Base-by-base conservation (phyloP, 306 rosid species). In the Parietaria judaica region DNA sequence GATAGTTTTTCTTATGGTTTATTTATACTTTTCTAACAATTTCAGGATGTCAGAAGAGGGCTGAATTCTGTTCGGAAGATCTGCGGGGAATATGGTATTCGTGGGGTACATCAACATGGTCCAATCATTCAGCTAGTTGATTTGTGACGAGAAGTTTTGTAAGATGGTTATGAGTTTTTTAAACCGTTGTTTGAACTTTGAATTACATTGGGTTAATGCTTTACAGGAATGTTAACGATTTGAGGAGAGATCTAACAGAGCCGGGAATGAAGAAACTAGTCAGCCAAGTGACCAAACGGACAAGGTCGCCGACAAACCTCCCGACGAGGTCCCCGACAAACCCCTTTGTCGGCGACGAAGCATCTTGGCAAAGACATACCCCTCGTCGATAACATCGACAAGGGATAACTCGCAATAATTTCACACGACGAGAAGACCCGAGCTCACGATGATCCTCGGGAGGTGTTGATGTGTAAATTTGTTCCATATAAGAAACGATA, bases 11-110 rank as follows among this genome's bases (percentile, higher is more conserved):
- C 54, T 31, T 23, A 23, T 23, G 31, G 35, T n/a, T n/a, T n/a
- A n/a, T 69, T 14, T 46, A 57, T 61, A 45, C 46, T 23, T n/a
- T 70, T 56, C 5, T 36, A 62, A 50, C 66, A 41, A 41, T 41
- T 23, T 56, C 84, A 92, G 98, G 98, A 88, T 70, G 95, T 88
- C 70, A 86, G 96, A 72, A 88, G 98, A 75, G 96, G 98, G 72
- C 71, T 92, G 53, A 92, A 84, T 72, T 85, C 96, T 71, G 98
- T 92, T 57, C 76, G 89, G 72, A 88, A 76, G 82, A 88, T 92
- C 58, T 82, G 92, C 83, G 80, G 64, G 66, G 84, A 81, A 76
- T 79, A 79, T 60, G 65, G 61, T 35, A 81, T 91, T 75, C 74
- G 82, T 75, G 98, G 96, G 71, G 95, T 92, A 70, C 76, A n/a